Base-by-base conservation (phyloP, 164 flowering plant species). In the Liriodendron chinense region DNA sequence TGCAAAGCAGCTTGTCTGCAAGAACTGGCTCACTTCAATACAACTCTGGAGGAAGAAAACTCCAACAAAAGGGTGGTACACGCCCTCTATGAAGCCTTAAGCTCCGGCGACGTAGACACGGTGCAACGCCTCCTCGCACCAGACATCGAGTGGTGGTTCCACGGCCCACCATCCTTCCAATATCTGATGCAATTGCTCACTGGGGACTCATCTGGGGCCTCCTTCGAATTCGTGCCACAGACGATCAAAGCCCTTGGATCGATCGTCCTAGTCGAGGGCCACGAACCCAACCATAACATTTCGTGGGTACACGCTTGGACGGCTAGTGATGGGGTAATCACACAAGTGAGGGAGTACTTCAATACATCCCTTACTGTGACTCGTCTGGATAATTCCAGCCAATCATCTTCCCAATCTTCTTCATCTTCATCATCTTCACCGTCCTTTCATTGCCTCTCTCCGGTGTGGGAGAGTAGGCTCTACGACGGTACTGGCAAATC, bases 121-220 rank as follows among this genome's bases (percentile, higher is more conserved):
- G 91, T 94, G 47, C 91, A 87, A 80, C 79, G 79, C 62, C 82
- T 92, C 7, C 85, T 94, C 12, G 92, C 90, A 64, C 81, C 96
- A 0, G 98, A 94, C 81, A 87, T 94, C 62, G 97, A 94, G 90
- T 92, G 97, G 97, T 90, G 96, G 94, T 94, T 94, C 87, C 98
- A 94, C 80, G 98, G 98, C 73, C 98, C 98, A 0, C 98, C 97
- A 0, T 49, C 91, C 10, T 91, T 87, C 86, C 98, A 94, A 81
- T 88, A 80, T 86, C 65, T 94, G 92, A 91, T 92, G 94, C 94
- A 86, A 78, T 78, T 92, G 24, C 89, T 90, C 75, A 89, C 97
- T 50, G 94, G 78, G 43, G 64, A 49, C 50, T 20, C 66, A 21
- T 14, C 14, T 4, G 21, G 22, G 5, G 13, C n/a, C 14, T 26